Conservation (phyloP, 1,284 basidiomycete species). For the Puccinia polysora region DNA sequence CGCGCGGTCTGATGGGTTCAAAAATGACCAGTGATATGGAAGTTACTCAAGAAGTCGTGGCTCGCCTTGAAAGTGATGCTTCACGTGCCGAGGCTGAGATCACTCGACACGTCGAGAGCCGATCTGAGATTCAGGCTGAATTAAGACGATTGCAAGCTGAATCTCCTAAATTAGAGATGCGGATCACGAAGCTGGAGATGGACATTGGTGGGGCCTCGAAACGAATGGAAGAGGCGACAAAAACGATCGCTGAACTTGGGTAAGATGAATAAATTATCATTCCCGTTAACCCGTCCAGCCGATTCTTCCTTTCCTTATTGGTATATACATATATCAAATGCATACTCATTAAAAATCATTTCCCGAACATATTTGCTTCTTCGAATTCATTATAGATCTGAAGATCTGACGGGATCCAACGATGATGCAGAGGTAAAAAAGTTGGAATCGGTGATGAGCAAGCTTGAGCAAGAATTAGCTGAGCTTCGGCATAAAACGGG, state of each 20-base stretch:
- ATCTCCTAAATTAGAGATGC: constrained; percentile 71
- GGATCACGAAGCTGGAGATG: constrained; percentile 75
- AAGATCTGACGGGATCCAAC: constrained; percentile 73
- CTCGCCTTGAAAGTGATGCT: constrained; percentile 71
- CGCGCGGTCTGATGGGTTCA: constrained; percentile 85
- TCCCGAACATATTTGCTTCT: not conserved
- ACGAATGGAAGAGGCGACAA: constrained; percentile 75
- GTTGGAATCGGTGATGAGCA: constrained; percentile 67
- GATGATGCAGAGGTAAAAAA: constrained; percentile 72
- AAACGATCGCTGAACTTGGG: constrained; percentile 73
- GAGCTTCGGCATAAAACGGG: constrained; percentile 65
- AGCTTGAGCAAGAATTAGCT: constrained; percentile 63
- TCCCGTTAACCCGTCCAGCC: not conserved
- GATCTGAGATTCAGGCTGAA: constrained; percentile 63
- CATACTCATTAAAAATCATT: not conserved
- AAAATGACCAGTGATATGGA: constrained; percentile 67
- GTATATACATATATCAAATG: constrained; percentile 41
- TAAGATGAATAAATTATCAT: constrained; percentile 57
- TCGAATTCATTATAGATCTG: constrained; percentile 56
- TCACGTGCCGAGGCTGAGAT: constrained; percentile 64
- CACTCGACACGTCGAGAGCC: constrained; percentile 60
- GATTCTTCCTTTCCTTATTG: constrained; percentile 5
- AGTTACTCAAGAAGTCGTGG: constrained; percentile 75
- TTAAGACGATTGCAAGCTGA: constrained; percentile 62
- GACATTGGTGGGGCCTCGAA: constrained; percentile 73